These are phyloP conservation scores for Pythium aquatile DNA, from an alignment of 352 stramenopile genomes.

Conservation along the genomic window DNA sequence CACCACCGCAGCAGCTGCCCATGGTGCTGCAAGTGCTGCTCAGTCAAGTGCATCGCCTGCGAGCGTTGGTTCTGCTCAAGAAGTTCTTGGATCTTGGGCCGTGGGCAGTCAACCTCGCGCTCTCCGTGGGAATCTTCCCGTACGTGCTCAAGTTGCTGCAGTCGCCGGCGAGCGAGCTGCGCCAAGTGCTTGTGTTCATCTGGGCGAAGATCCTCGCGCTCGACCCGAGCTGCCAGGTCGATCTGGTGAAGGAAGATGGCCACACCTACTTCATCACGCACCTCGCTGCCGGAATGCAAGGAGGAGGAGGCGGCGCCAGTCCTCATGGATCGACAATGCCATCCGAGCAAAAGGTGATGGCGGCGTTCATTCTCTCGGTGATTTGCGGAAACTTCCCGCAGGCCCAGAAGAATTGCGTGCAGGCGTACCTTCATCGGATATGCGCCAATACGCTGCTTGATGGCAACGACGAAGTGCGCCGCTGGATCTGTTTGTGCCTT, in stretches of 20 bases:
- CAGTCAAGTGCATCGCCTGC: constrained; percentile 96
- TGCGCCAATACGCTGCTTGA: constrained; percentile 66
- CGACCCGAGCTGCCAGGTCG: constrained; percentile 94
- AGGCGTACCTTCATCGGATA: constrained; percentile 87
- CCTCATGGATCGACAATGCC: constrained; percentile 45
- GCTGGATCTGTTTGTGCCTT: constrained; percentile 91
- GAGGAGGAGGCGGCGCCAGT: constrained; percentile 12
- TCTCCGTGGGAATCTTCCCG: constrained; percentile 98
- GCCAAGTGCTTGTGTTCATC: constrained; percentile 93
- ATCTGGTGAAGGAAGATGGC: constrained; percentile 96
- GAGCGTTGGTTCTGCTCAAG: constrained; percentile 94
- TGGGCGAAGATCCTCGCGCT: constrained; percentile 95
- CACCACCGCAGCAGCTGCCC: constrained; percentile 95
- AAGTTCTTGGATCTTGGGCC: constrained; percentile 95
- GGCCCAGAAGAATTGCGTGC: constrained; percentile 92
- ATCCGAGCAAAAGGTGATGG: constrained; percentile 93
- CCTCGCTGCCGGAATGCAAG: constrained; percentile 72
- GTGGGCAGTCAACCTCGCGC: constrained; percentile 87
- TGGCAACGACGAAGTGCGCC: constrained; percentile 66
- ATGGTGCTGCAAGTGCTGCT: constrained; percentile 98
- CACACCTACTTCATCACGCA: constrained; percentile 96
- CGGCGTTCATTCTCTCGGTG: constrained; percentile 94
- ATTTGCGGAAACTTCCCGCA: constrained; percentile 92
- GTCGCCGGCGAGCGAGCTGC: constrained; percentile 93
- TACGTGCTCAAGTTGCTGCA: constrained; percentile 99